A percentile compares a stretch with the other conserved stretches of the same genome.
Conservation (phyloP, 2,329 filamentous ascomycete species). For the Fusarium pseudonygamai region DNA sequence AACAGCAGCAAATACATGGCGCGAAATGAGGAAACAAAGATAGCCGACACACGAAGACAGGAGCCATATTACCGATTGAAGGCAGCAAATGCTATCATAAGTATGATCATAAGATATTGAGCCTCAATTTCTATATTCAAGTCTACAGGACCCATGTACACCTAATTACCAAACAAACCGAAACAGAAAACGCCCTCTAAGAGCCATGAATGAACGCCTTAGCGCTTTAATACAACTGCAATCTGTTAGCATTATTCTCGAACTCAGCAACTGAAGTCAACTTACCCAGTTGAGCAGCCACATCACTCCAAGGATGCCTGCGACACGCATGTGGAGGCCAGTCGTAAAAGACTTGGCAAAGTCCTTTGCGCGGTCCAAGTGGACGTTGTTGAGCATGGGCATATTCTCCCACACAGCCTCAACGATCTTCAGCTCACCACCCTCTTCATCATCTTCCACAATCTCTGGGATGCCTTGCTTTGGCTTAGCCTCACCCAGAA, state of each 20-base stretch:
- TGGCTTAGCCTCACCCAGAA: conserved; percentile 27
- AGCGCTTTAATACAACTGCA: conserved; percentile 28
- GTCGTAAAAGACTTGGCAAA: background rate
- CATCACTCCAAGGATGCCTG: conserved; percentile 31
- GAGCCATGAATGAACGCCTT: background rate
- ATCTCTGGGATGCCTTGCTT: background rate
- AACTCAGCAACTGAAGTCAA: background rate
- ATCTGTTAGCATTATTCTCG: background rate
- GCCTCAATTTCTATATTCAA: background rate
- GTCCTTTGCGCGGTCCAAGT: conserved; percentile 4
- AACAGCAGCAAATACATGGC: too few species aligned
- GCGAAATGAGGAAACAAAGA: too few species aligned
- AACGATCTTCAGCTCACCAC: conserved; percentile 37
- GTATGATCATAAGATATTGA: background rate
- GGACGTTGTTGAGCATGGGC: conserved; percentile 9
- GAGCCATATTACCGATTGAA: too few species aligned
- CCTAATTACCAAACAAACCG: background rate
- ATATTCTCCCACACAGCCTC: conserved; percentile 27
- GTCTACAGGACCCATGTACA: background rate
- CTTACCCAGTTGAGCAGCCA: conserved; percentile 42
- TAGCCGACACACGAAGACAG: too few species aligned
- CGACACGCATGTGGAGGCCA: conserved; percentile 23
- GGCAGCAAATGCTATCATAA: too few species aligned
- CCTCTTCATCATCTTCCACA: conserved; percentile 20
- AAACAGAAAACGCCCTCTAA: background rate